Evolutionary conservation across 495 filamentous ascomycete genomes (phyloP).

Genomic region (Penicillium canariense): DNA sequence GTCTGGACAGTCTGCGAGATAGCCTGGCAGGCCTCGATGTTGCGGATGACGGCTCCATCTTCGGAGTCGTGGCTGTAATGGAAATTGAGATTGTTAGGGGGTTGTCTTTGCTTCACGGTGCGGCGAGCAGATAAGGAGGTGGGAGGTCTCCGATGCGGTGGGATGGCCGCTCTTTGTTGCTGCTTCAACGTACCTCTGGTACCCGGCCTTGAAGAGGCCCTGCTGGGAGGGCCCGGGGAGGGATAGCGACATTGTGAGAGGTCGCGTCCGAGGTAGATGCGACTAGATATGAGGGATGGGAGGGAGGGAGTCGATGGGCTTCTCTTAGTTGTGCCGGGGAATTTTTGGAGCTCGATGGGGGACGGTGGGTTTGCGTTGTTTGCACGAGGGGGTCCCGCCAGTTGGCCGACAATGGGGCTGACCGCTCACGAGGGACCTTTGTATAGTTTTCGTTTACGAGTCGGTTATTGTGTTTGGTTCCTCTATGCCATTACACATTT

Average conservation of each 20-base stretch:
- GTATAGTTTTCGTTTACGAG: too few relatives aligned
- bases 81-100: conserved; percentile 8
- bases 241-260: conserved; percentile 80
- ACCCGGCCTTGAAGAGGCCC: conserved; percentile 93
- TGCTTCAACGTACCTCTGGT: conserved; percentile 74
- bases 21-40: conserved; percentile 97
- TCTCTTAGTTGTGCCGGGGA: conserved; percentile 38
- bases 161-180: conserved; percentile 15
- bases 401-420: too few relatives aligned
- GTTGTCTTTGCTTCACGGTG: background rate
- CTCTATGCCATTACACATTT: too few relatives aligned
- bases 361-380: conserved; percentile 45
- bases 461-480: too few relatives aligned
- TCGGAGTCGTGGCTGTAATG: conserved; percentile 83
- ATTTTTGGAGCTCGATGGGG: conserved; percentile 45
- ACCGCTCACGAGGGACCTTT: too few relatives aligned
- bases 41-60: conserved; percentile 97
- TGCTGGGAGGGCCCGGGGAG: conserved; percentile 90
- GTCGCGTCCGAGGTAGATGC: conserved; percentile 27
- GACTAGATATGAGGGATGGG: conserved; percentile 24
- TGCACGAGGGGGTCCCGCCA: conserved; percentile 41
- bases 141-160: conserved; percentile 26
- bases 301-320: conserved; percentile 24
- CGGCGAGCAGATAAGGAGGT: conserved; percentile 29
- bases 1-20: conserved; percentile 96